A percentile compares a stretch with the other conserved stretches of the same genome.
Conservation (phyloP, 1,284 basidiomycete genomes). For the Megacollybia platyphylla region DNA sequence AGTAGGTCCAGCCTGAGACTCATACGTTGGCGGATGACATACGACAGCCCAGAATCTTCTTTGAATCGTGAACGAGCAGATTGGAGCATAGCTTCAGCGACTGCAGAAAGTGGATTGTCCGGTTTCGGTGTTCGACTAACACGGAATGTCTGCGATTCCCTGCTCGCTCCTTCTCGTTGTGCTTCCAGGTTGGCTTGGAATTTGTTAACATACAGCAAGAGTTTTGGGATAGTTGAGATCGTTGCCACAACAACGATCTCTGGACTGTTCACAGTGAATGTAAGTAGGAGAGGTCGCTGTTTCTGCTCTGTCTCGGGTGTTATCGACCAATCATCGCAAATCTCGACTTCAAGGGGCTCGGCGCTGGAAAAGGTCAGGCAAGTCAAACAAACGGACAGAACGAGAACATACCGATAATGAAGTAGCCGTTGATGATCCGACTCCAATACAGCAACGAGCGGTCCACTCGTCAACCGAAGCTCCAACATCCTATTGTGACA, state of each 20-base stretch:
- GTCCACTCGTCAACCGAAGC: conserved; percentile 65
- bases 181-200: conserved; percentile 60
- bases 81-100: conserved; percentile 72
- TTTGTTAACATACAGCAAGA: conserved; percentile 60
- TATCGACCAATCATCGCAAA: conserved; percentile 76
- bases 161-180: conserved; percentile 62
- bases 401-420: conserved; percentile 55
- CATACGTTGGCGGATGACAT: conserved; percentile 60
- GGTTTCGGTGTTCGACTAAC: conserved; percentile 52
- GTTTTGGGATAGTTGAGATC: conserved; percentile 61
- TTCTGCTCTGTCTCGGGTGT: conserved; percentile 23
- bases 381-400: neutral
- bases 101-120: conserved; percentile 67
- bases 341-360: conserved; percentile 63
- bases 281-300: conserved; percentile 54
- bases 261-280: conserved; percentile 66
- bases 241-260: conserved; percentile 62
- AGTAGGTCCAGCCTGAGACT: conserved; percentile 50
- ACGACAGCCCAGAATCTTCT: conserved; percentile 48
- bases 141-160: conserved; percentile 63
- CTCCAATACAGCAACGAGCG: conserved; percentile 54
- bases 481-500: conserved; percentile 48
- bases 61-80: conserved; percentile 58
- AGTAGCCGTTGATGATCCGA: conserved; percentile 70
- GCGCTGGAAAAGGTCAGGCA: conserved; percentile 33